phyloP scores from a whole-genome alignment of 192 early-diverging fungal genomes.

The Chytriomyces confervae region DNA sequence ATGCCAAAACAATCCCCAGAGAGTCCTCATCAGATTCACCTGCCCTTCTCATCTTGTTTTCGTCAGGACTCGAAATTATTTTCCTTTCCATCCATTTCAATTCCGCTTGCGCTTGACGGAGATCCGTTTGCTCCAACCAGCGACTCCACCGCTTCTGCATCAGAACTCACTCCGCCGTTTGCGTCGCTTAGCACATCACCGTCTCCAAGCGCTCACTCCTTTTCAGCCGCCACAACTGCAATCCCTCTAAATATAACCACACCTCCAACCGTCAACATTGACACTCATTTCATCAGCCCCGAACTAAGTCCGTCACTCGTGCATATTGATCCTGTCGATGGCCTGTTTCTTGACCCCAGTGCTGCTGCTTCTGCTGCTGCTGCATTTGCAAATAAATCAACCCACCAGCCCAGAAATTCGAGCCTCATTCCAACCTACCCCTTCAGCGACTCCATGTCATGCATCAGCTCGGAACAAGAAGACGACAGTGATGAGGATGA shows the following conservation, averaged over 20 bases:
- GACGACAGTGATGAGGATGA: conserved; percentile 21
- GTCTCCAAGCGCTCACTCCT: not conserved
- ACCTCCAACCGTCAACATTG: not conserved
- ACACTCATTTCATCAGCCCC: not conserved
- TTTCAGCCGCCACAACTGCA: not conserved
- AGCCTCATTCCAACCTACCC: not conserved
- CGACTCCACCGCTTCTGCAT: no score
- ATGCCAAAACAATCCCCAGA: no score
- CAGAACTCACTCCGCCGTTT: not conserved
- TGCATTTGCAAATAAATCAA: not conserved
- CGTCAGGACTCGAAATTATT: no score
- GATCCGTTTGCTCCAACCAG: no score
- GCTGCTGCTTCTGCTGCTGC: not conserved
- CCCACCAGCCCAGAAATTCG: not conserved
- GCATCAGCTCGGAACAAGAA: not conserved
- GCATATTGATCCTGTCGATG: not conserved
- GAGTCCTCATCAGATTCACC: no score
- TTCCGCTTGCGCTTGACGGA: no score
- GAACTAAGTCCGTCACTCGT: not conserved
- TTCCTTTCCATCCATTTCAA: no score
- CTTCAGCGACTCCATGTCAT: conserved; percentile 12
- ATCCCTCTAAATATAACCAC: not conserved
- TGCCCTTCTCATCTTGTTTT: no score
- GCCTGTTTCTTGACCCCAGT: not conserved
- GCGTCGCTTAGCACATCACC: conserved; percentile 1